phyloP scores from a whole-genome alignment of 1,139 yeast species.

The Kodamaea arcana region DNA sequence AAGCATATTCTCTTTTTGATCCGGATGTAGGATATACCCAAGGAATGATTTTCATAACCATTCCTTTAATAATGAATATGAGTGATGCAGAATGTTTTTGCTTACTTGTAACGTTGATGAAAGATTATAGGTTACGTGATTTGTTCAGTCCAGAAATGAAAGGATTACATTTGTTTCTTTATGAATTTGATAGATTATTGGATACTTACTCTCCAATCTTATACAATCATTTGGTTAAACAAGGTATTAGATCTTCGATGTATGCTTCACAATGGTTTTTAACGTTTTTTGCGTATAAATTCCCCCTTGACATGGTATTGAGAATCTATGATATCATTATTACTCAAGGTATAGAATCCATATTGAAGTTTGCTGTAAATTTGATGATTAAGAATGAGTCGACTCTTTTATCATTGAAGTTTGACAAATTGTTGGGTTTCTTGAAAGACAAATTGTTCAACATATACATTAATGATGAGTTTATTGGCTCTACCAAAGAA shows the following conservation, averaged over 20 bases:
- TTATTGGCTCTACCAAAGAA: constrained; percentile 18
- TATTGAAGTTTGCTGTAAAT: constrained; percentile 76
- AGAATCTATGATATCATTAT: constrained; percentile 81
- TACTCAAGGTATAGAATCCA: constrained; percentile 83
- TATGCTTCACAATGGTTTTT: constrained; percentile 96
- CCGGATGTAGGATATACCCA: constrained; percentile 96
- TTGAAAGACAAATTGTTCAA: constrained; percentile 78
- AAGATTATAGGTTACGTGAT: constrained; percentile 71
- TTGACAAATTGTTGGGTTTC: constrained; percentile 71
- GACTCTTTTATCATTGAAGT: constrained; percentile 55
- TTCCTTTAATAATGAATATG: constrained; percentile 79
- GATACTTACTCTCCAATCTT: constrained; percentile 68
- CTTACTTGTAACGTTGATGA: constrained; percentile 76
- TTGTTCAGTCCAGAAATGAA: constrained; percentile 89
- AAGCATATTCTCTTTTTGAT: constrained; percentile 81
- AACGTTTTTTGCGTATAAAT: constrained; percentile 89
- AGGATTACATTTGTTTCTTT: constrained; percentile 77
- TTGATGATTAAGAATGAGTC: constrained; percentile 66
- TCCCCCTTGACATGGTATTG: constrained; percentile 79
- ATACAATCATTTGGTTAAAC: constrained; percentile 70
- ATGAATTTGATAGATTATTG: constrained; percentile 82
- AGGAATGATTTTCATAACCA: constrained; percentile 91
- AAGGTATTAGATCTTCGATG: constrained; percentile 88
- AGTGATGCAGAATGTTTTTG: constrained; percentile 84
- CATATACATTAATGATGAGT: constrained; percentile 51